A percentile compares a stretch with the other conserved stretches of the same genome.
These are phyloP conservation scores for Arachnopeziza araneosa DNA, from an alignment of 2,329 filamentous ascomycete species.

Conservation along the genomic window DNA sequence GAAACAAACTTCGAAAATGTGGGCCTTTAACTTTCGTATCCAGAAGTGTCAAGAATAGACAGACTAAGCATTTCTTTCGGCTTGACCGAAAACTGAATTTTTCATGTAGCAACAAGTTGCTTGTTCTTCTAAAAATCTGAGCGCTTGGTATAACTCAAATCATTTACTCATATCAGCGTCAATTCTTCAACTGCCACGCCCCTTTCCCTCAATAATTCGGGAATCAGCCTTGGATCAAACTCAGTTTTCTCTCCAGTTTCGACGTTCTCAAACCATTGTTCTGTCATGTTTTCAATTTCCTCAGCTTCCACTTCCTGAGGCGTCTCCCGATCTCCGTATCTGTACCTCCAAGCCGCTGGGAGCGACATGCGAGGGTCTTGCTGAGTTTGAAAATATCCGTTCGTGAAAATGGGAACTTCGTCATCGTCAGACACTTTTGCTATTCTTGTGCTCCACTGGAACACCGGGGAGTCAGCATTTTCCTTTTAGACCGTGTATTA, in stretches of 20 bases:
- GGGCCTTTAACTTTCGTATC: too few relatives aligned
- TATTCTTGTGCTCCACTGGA: background rate
- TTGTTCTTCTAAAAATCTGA: too few relatives aligned
- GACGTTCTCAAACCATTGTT: constrained; percentile 3
- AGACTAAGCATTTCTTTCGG: too few relatives aligned
- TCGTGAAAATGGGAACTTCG: background rate
- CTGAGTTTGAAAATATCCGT: constrained; percentile 2
- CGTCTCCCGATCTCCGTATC: background rate
- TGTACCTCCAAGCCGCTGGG: constrained; percentile 5
- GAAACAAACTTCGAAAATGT: too few relatives aligned
- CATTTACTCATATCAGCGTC: background rate
- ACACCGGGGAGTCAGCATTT: too few relatives aligned
- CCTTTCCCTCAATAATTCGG: constrained; percentile 1
- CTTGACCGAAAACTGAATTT: too few relatives aligned
- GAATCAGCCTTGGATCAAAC: constrained; percentile 7
- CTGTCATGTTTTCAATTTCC: background rate
- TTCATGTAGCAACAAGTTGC: too few relatives aligned
- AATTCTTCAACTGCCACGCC: constrained; percentile 5
- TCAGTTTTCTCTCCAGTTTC: constrained; percentile 1
- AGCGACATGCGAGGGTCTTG: constrained; percentile 5
- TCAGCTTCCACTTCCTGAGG: constrained; percentile 1
- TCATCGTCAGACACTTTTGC: background rate
- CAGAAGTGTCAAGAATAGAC: too few relatives aligned
- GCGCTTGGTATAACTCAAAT: too few relatives aligned
- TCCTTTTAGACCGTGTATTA: too few relatives aligned